Evolutionary conservation across 2,329 filamentous ascomycete genomes (phyloP).

Genomic region (Escovopsis weberi): DNA sequence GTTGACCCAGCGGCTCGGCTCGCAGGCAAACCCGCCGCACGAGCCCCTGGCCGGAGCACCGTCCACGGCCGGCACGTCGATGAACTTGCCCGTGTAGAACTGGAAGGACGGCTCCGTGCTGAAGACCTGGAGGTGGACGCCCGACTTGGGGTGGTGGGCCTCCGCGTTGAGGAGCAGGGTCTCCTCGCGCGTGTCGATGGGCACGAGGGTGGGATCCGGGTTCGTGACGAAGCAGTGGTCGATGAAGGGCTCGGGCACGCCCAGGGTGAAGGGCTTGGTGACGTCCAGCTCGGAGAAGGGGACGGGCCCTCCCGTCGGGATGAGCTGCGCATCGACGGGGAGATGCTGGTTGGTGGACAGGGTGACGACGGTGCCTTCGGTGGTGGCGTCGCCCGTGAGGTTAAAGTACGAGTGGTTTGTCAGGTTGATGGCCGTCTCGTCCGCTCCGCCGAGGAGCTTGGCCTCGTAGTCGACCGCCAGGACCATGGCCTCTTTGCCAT

Average conservation of each 20-base stretch:
- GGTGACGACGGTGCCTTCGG: slow-evolving; percentile 49
- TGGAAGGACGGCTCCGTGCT: slow-evolving; percentile 95
- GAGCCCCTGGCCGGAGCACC: slow-evolving; percentile 47
- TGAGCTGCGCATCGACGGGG: slow-evolving; percentile 56
- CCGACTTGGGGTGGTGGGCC: slow-evolving; percentile 58
- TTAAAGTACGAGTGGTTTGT: slow-evolving; percentile 89
- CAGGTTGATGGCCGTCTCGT: slow-evolving; percentile 86
- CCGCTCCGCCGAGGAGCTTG: slow-evolving; percentile 57
- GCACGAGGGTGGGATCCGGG: slow-evolving; percentile 41
- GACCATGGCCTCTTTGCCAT: slow-evolving; percentile 51
- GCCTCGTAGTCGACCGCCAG: slow-evolving; percentile 85
- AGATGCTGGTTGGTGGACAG: slow-evolving; percentile 53
- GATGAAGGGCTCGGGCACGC: slow-evolving; percentile 56
- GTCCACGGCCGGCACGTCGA: slow-evolving; percentile 57
- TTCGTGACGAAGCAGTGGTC: slow-evolving; percentile 86
- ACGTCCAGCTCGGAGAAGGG: slow-evolving; percentile 51
- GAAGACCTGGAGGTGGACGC: slow-evolving; percentile 70
- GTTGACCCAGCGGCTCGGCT: slow-evolving; percentile 84
- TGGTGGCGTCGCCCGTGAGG: slow-evolving; percentile 36
- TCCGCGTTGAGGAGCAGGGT: slow-evolving; percentile 54
- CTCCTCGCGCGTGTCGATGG: slow-evolving; percentile 48
- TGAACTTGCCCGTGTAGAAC: slow-evolving; percentile 84
- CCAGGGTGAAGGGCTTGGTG: slow-evolving; percentile 56
- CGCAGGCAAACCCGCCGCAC: slow-evolving; percentile 75
- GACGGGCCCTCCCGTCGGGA: slow-evolving; percentile 56